Evolutionary conservation across 2,329 filamentous ascomycete genomes (phyloP).

Genomic region (Alternaria conjuncta): DNA sequence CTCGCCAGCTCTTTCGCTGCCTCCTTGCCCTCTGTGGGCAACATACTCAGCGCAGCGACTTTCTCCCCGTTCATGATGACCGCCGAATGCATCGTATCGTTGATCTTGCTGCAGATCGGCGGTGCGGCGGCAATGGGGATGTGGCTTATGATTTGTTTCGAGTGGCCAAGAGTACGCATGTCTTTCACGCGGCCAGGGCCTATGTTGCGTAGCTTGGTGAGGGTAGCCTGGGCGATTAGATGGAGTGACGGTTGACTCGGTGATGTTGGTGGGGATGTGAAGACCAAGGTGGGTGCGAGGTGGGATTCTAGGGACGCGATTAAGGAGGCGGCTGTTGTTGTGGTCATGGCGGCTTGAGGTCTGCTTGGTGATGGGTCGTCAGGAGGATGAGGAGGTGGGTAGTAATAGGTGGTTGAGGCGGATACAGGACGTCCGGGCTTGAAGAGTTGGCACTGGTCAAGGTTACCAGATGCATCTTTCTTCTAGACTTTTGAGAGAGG

Average conservation of each 20-base stretch:
- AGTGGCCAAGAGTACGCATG: constrained; percentile 27
- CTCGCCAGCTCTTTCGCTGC: constrained; percentile 48
- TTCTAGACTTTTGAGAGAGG: not conserved
- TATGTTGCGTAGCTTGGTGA: constrained; percentile 33
- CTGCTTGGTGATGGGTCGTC: not conserved
- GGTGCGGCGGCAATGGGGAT: constrained; percentile 25
- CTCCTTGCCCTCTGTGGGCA: constrained; percentile 46
- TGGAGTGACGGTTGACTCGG: constrained; percentile 20
- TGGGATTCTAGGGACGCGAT: constrained; percentile 39
- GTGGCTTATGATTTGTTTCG: constrained; percentile 36
- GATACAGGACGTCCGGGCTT: not conserved
- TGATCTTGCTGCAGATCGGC: constrained; percentile 27
- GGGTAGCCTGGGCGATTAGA: constrained; percentile 20
- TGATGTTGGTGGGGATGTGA: constrained; percentile 8
- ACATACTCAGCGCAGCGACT: constrained; percentile 53
- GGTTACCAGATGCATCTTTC: not conserved
- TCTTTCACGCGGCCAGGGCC: constrained; percentile 31
- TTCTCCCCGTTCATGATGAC: constrained; percentile 40
- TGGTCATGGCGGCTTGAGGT: not conserved
- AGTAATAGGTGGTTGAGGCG: not conserved
- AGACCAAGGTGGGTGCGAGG: constrained; percentile 20
- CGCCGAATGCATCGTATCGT: constrained; percentile 31
- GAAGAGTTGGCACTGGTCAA: not conserved
- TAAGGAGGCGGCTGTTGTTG: constrained; percentile 13
- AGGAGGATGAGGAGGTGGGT: not conserved